Percentiles rank a stretch among this genome's conserved stretches.
Conservation (phyloP, 371 early-diverging fungal species). For the Capillidium heterosporum region DNA sequence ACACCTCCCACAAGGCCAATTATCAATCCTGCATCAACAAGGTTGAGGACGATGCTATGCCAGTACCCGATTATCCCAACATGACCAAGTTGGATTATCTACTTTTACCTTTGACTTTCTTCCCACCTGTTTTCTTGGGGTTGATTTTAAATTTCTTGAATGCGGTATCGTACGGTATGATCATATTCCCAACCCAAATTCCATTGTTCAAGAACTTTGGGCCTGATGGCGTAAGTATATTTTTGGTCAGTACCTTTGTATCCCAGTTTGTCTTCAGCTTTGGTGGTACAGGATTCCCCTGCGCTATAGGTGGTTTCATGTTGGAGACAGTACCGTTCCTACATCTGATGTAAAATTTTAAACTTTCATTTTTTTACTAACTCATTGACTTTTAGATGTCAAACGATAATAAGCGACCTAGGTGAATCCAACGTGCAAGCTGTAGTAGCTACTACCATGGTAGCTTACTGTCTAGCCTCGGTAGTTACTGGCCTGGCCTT, state of each 20-base stretch:
- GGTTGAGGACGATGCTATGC: background rate
- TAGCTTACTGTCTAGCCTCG: constrained; percentile 64
- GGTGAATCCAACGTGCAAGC: constrained; percentile 32
- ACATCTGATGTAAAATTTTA: constrained; percentile 52
- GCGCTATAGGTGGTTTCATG: constrained; percentile 90
- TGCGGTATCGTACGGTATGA: constrained; percentile 81
- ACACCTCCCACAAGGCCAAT: too few relatives aligned
- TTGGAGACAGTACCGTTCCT: constrained; percentile 84
- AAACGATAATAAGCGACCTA: constrained; percentile 33
- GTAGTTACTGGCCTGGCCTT: constrained; percentile 77
- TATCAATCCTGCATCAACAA: too few relatives aligned
- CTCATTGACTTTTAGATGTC: background rate
- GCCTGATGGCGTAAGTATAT: constrained; percentile 86
- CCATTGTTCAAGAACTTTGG: constrained; percentile 64
- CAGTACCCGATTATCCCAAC: background rate
- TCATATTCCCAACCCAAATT: constrained; percentile 72
- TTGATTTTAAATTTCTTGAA: constrained; percentile 79
- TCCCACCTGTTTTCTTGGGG: constrained; percentile 76
- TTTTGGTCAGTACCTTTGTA: constrained; percentile 65
- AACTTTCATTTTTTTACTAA: background rate
- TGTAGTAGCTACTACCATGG: constrained; percentile 76
- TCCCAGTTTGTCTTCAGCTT: constrained; percentile 67
- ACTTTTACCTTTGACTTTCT: background rate
- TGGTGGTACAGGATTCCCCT: constrained; percentile 72
- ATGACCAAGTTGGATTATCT: background rate